Base-by-base conservation (phyloP, 768 basidiomycete species). In the Suillus bovinus region DNA sequence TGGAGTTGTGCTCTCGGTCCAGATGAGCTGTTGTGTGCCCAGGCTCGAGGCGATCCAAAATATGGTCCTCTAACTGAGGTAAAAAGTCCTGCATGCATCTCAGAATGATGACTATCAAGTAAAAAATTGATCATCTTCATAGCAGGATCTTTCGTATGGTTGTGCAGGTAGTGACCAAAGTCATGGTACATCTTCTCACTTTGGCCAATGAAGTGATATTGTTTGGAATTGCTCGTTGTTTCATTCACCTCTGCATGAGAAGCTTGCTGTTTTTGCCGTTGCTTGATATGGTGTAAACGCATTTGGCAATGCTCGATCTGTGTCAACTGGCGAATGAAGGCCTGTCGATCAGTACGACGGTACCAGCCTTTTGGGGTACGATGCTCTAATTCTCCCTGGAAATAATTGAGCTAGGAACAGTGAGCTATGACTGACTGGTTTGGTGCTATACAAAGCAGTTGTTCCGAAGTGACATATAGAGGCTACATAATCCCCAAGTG, bases 381-480 rank as follows among this genome's bases (percentile, higher is more conserved):
- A 44, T 68, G 67, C 41, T 67, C 61, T 3, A 68, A 53, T 34
- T 68, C 67, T 31, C 67, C 67, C 63, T 65, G 4, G 16, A 4
- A 8, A 31, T 5, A 31, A 31, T 8, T 31, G 31, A 8, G 31
- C 8, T 31, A 31, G 31, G 31, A 8, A n/a, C 22, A 14, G 27
- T 20, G 16, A 24, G 17, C 9, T 46, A 27, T 2, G 33, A 46
- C 72, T 3, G 58, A 78, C 78, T 4, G 64, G 61, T 50, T 75
- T 68, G 0, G 76, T 77, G 8, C 67, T 64, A 56, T 73, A 78
- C 0, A 68, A 71, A 38, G 79, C 78, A 0, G 71, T 73, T 14
- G 78, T 75, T 1, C 78, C 76, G 33, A 66, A 68, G 9, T 16
- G 16, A 9, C 42, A 22, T 10, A 79, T 77, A 13, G 60, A 61